Evolutionary conservation across 805 yeast species (phyloP).

Genomic region (Priceomyces haplophilus): DNA sequence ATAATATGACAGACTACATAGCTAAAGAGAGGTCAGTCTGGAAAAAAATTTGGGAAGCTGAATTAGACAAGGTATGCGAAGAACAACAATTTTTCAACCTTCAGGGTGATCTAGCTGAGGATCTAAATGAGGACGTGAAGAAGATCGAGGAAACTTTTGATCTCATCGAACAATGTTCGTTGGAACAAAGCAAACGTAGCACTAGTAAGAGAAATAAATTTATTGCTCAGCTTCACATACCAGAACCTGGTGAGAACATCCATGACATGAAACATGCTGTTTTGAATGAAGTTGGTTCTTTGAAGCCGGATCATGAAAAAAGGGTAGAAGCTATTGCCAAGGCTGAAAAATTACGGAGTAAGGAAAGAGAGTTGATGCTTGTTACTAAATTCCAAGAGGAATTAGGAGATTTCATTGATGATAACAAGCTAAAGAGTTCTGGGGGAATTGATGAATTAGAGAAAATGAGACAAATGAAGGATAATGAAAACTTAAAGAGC

Average conservation of each 20-base stretch:
- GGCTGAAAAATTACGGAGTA: constrained; percentile 78
- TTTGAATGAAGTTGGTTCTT: constrained; percentile 69
- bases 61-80: constrained; percentile 83
- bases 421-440: constrained; percentile 67
- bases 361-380: constrained; percentile 57
- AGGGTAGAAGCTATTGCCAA: constrained; percentile 85
- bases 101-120: constrained; percentile 81
- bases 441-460: constrained; percentile 92
- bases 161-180: constrained; percentile 75
- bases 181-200: constrained; percentile 67
- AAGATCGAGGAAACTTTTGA: constrained; percentile 80
- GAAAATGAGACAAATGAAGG: constrained; percentile 60
- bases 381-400: constrained; percentile 78
- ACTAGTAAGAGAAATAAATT: constrained; percentile 37
- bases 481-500: constrained; percentile 64
- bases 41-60: constrained; percentile 90
- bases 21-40: constrained; percentile 73
- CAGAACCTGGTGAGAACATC: constrained; percentile 62
- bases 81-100: constrained; percentile 90
- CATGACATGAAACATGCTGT: constrained; percentile 71
- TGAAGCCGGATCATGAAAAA: constrained; percentile 79
- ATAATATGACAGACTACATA: constrained; percentile 58
- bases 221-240: constrained; percentile 44
- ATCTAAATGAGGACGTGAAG: constrained; percentile 74
- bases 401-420: constrained; percentile 79